These are phyloP conservation scores for Vitis hybrid DNA, from an alignment of 177 flowering plant species.

Conservation along the genomic window DNA sequence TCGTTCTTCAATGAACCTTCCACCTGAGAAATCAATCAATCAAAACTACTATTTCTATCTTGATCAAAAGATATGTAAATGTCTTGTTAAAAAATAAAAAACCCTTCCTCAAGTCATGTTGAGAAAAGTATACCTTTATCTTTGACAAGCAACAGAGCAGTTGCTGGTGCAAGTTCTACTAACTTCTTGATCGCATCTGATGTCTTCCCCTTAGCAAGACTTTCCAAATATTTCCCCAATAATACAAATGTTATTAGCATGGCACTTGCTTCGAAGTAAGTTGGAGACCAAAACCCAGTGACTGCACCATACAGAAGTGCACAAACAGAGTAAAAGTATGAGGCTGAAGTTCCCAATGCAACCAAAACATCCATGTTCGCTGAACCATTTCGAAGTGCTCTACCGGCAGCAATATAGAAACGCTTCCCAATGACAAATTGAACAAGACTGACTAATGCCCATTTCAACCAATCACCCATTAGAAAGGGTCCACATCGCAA, in stretches of 20 bases:
- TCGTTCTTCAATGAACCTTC: constrained; percentile 62
- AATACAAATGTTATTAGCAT: constrained; percentile 97
- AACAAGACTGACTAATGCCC: constrained; percentile 75
- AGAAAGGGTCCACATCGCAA: constrained; percentile 92
- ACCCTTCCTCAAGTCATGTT: neutral
- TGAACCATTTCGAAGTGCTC: constrained; percentile 88
- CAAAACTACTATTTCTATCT: neutral
- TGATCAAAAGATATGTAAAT: neutral
- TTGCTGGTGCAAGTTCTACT: constrained; percentile 91
- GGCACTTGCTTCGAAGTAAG: constrained; percentile 96
- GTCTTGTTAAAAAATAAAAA: neutral
- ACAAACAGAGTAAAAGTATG: constrained; percentile 89
- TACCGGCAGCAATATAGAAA: constrained; percentile 84
- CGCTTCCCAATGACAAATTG: constrained; percentile 96
- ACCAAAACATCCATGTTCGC: constrained; percentile 99
- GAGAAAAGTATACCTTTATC: constrained; percentile 58
- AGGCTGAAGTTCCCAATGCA: constrained; percentile 94
- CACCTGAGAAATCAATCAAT: constrained; percentile 42
- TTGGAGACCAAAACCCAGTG: constrained; percentile 94
- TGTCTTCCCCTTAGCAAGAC: constrained; percentile 94
- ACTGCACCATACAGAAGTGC: constrained; percentile 92
- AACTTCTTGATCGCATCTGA: constrained; percentile 97
- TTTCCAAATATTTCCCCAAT: constrained; percentile 93
- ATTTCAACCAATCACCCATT: constrained; percentile 96
- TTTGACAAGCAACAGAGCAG: constrained; percentile 71